Base-by-base conservation (phyloP, 257 asterid species). In the Fraxinus cuspidata region DNA sequence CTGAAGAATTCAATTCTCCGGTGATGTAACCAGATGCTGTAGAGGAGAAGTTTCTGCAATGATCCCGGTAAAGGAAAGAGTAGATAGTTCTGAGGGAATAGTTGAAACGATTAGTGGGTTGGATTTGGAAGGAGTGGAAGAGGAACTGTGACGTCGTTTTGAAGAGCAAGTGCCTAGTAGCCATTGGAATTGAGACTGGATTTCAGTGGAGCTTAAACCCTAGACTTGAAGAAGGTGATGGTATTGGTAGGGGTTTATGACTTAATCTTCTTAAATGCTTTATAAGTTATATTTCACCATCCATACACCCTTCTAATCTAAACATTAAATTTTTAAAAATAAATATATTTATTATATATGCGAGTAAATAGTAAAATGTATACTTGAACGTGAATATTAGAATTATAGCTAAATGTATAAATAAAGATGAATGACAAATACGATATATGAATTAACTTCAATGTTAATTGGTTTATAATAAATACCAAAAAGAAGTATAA, bases 1-100 rank as follows among this genome's bases (percentile, higher is more conserved):
- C 75, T 4, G 94, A 88, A 29, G 96, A 83, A 83, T 90, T 91
- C 77, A 90, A 78, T 65, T 85, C 89, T 25, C 80, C 87, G 16
- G 90, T 38, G 63, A 86, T 47, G 74, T 79, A 73, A 47, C 90
- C 92, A 12, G 92, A 72, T 11, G 94, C 83, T 29, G 91, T 81
- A 2, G 88, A 77, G 27, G 92, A 91, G 85, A 86, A 88, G 79
- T 60, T 84, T 83, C 92, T 87, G 73, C 85, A 83, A 75, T 40
- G 58, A 69, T 78, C 53, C 35, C 31, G 72, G 51, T 56, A 75
- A 70, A 76, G 28, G 35, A 80, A 74, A 9, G 91, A 74, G 27
- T 73, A 83, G 34, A 89, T 81, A n/a, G 81, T 67, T 78, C 83
- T 47, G 75, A 83, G 71, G 34, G 83, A 77, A 49, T 31, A 68